phyloP scores from a whole-genome alignment of 2,329 filamentous ascomycete genomes.

The Microdochium nivale region DNA sequence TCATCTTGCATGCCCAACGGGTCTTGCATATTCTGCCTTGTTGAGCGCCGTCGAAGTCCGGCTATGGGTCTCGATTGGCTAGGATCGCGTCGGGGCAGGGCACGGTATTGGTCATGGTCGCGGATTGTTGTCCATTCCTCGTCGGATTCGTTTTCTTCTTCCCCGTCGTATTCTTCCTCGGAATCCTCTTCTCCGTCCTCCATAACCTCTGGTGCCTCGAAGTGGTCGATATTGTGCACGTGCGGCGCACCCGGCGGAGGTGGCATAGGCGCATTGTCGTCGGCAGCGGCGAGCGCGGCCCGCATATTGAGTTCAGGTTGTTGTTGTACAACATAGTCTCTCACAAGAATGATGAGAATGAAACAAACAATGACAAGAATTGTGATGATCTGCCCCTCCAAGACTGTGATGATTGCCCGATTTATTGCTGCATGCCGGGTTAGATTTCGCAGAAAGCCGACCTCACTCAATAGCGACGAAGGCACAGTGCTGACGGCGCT shows the following conservation, averaged over 20 bases:
- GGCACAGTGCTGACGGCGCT: conserved; percentile 12
- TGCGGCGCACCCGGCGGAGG: not conserved
- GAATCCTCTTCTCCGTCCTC: not conserved
- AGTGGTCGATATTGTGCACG: conserved; percentile 10
- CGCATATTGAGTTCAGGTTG: conserved; percentile 87
- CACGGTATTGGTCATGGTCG: conserved; percentile 5
- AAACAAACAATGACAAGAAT: conserved; percentile 86
- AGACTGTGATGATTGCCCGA: conserved; percentile 67
- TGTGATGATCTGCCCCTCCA: conserved; percentile 93
- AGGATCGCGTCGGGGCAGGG: not conserved
- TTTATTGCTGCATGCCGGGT: conserved; percentile 69
- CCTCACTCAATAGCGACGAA: conserved; percentile 46
- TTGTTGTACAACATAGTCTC: conserved; percentile 97
- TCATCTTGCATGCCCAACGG: not conserved
- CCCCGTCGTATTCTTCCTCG: conserved; percentile 1
- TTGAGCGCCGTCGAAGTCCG: not conserved
- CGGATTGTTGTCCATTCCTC: conserved; percentile 6
- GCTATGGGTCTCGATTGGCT: not conserved
- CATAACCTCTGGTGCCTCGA: conserved; percentile 6
- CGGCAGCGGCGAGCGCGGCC: conserved; percentile 49
- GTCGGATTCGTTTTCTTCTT: conserved; percentile 4
- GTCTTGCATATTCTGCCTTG: not conserved
- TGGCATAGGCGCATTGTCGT: conserved; percentile 11
- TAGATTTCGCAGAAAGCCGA: conserved; percentile 47
- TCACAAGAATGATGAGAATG: conserved; percentile 91